A percentile compares a stretch with the other conserved stretches of the same genome.
phyloP scores from a whole-genome alignment of 768 basidiomycete genomes.

The Lactarius pseudohatsudake region DNA sequence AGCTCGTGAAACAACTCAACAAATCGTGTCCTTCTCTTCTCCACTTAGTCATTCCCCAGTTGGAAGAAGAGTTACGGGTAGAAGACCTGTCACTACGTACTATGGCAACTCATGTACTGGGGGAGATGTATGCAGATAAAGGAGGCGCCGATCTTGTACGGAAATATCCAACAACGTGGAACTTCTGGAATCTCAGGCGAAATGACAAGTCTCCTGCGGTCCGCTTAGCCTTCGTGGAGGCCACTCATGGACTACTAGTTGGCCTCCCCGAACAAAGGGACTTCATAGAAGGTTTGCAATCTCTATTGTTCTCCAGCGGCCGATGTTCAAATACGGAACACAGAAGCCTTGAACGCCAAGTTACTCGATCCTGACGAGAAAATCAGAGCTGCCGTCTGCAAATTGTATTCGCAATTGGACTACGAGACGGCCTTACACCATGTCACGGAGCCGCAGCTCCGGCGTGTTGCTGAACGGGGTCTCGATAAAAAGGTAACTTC shows the following conservation, averaged over 20 bases:
- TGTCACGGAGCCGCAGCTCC: constrained; percentile 62
- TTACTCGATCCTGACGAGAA: constrained; percentile 88
- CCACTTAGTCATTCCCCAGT: constrained; percentile 87
- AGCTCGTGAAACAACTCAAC: constrained; percentile 81
- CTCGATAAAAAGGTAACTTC: constrained; percentile 79
- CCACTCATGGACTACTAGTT: constrained; percentile 56
- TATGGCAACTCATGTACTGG: constrained; percentile 84
- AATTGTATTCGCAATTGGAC: constrained; percentile 77
- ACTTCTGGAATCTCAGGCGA: constrained; percentile 73
- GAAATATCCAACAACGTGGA: constrained; percentile 86
- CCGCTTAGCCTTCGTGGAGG: constrained; percentile 77
- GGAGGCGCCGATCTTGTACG: constrained; percentile 68
- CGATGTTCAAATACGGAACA: constrained; percentile 2
- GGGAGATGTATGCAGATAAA: constrained; percentile 86
- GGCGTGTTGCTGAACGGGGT: constrained; percentile 65
- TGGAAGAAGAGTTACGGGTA: constrained; percentile 86
- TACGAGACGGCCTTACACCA: constrained; percentile 90
- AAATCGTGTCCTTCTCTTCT: constrained; percentile 77
- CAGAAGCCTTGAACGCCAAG: constrained; percentile 63
- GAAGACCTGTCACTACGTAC: constrained; percentile 69
- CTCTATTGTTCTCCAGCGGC: constrained; percentile 8
- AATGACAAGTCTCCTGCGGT: constrained; percentile 73
- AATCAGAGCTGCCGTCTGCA: constrained; percentile 83
- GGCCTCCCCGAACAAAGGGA: constrained; percentile 67
- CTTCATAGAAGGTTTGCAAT: constrained; percentile 65